Conservation (phyloP, 805 yeast species). For the Pichia ethanolica region DNA sequence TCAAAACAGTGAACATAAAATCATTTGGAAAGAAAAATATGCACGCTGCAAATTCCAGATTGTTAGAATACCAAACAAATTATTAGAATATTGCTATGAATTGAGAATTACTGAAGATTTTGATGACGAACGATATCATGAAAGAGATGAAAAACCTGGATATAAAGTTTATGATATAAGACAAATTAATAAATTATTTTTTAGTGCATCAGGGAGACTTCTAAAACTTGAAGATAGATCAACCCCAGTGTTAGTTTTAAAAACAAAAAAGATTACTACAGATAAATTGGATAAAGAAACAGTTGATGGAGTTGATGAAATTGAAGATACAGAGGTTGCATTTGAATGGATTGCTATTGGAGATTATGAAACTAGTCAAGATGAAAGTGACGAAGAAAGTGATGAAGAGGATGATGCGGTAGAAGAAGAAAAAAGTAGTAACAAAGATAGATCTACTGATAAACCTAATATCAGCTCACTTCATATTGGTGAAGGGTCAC, state of each 20-base stretch:
- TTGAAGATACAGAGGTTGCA: slow-evolving; percentile 8
- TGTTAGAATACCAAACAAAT: slow-evolving; percentile 19
- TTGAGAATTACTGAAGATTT: slow-evolving; percentile 49
- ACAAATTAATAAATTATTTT: slow-evolving; percentile 46
- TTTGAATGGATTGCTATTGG: slow-evolving; percentile 51
- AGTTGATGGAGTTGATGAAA: slow-evolving; percentile 5
- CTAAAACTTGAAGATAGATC: slow-evolving; percentile 54
- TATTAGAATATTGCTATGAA: slow-evolving; percentile 33
- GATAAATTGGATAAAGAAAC: slow-evolving; percentile 10
- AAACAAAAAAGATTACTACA: slow-evolving; percentile 28
- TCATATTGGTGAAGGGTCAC: slow-evolving; percentile 3
- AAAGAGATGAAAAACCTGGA: slow-evolving; percentile 39
- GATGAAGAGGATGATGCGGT: slow-evolving; percentile 30
- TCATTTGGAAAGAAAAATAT: slow-evolving; percentile 69
- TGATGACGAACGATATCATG: slow-evolving; percentile 69
- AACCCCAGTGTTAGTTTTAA: slow-evolving; percentile 61
- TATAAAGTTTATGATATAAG: slow-evolving; percentile 30
- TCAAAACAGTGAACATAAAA: slow-evolving; percentile 32
- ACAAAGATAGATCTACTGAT: slow-evolving; percentile 13
- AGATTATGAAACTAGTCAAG: slow-evolving; percentile 24
- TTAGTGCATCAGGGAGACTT: slow-evolving; percentile 62
- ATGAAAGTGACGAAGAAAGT: slow-evolving; percentile 23
- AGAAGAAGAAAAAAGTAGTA: slow-evolving; percentile 23
- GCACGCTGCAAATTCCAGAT: slow-evolving; percentile 47
- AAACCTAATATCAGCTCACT: slow-evolving; percentile 1